phyloP scores from a whole-genome alignment of 2,329 filamentous ascomycete genomes.

The Diaporthe citrichinensis region DNA sequence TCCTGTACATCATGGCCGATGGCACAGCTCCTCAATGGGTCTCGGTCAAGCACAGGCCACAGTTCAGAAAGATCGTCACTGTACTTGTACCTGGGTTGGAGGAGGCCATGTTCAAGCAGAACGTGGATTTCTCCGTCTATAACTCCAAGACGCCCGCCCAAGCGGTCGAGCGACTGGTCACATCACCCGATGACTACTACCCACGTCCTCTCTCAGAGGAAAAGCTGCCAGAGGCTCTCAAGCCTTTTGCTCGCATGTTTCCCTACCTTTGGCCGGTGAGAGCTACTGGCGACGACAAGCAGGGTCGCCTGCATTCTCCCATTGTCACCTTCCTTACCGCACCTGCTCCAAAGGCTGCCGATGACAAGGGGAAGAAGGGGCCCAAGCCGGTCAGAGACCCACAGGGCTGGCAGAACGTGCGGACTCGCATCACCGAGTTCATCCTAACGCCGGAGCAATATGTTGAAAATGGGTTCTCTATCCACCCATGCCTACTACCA shows the following conservation, averaged over 20 bases:
- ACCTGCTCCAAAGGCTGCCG: constrained; percentile 77
- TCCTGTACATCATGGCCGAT: constrained; percentile 78
- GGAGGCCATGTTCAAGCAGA: constrained; percentile 85
- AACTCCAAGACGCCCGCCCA: constrained; percentile 51
- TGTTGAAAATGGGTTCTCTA: constrained; percentile 83
- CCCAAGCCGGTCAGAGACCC: constrained; percentile 72
- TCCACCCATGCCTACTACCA: constrained; percentile 84
- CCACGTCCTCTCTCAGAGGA: constrained; percentile 67
- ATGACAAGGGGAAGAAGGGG: constrained; percentile 73
- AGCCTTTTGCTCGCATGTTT: constrained; percentile 86
- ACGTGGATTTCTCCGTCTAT: constrained; percentile 64
- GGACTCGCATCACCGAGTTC: constrained; percentile 87
- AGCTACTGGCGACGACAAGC: constrained; percentile 87
- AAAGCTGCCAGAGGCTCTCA: constrained; percentile 66
- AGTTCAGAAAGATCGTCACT: constrained; percentile 84
- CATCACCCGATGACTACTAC: constrained; percentile 72
- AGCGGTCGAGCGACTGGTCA: constrained; percentile 53
- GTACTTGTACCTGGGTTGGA: constrained; percentile 95
- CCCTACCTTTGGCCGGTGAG: constrained; percentile 90
- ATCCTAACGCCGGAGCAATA: constrained; percentile 81
- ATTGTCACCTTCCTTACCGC: constrained; percentile 86
- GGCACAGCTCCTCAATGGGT: constrained; percentile 76
- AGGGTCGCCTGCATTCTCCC: constrained; percentile 87
- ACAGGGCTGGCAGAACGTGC: constrained; percentile 78
- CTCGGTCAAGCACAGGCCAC: constrained; percentile 71